A percentile compares a stretch with the other conserved stretches of the same genome.
Evolutionary conservation across 2,329 filamentous ascomycete species (phyloP).

Genomic region (Stachybotrys chlorohalonatus): DNA sequence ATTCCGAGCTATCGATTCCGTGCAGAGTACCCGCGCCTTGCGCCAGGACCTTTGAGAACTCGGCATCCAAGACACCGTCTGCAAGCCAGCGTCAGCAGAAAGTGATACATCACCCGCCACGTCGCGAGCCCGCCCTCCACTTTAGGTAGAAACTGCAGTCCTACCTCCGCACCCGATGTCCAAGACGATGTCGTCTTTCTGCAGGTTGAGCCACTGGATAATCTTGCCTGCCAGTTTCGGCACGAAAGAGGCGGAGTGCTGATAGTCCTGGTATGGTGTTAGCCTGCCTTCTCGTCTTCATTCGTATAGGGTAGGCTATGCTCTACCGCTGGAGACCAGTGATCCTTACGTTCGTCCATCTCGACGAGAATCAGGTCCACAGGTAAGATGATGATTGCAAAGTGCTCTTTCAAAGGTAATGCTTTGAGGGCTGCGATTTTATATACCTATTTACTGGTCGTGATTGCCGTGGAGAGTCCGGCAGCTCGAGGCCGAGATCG

Average conservation of each 20-base stretch:
- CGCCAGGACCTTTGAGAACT: constrained; percentile 38
- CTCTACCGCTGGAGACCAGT: constrained; percentile 17
- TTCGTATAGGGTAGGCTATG: constrained; percentile 1
- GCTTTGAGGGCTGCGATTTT: no score
- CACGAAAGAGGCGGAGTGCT: constrained; percentile 53
- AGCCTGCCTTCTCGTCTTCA: constrained; percentile 1
- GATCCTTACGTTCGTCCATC: constrained; percentile 16
- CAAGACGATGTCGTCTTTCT: constrained; percentile 47
- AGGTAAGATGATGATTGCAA: neutral
- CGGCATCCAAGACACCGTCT: constrained; percentile 51
- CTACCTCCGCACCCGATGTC: constrained; percentile 56
- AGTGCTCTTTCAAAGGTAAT: no score
- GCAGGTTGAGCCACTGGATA: constrained; percentile 47
- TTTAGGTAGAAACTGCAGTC: constrained; percentile 6
- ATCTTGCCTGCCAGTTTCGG: constrained; percentile 52
- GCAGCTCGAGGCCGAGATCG: no score
- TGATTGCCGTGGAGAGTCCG: no score
- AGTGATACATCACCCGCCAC: neutral
- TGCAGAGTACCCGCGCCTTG: constrained; percentile 39
- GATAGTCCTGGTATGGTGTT: constrained; percentile 38
- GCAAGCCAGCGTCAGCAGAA: constrained; percentile 2
- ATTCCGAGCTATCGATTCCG: constrained; percentile 48
- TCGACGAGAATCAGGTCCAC: neutral
- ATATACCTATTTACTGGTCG: no score
- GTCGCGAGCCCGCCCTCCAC: neutral